A percentile compares a stretch with the other conserved stretches of the same genome.
phyloP scores from a whole-genome alignment of 2,329 filamentous ascomycete genomes.

The Exophiala calicioides region DNA sequence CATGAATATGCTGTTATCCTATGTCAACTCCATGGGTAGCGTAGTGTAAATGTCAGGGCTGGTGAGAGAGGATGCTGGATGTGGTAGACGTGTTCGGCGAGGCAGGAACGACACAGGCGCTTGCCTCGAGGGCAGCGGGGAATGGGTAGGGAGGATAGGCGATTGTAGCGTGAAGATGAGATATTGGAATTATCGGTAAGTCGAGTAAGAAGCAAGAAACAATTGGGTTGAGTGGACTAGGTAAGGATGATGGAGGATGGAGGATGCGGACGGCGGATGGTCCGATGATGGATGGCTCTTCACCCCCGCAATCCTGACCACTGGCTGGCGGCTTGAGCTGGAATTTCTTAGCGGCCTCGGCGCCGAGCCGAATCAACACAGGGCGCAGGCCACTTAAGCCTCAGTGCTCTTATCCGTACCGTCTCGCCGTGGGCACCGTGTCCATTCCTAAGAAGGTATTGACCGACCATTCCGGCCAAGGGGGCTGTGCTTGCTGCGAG shows the following conservation, averaged over 20 bases:
- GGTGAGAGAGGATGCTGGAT: slow-evolving; percentile 2
- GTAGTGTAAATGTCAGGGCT: slow-evolving; percentile 1
- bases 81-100: neutral
- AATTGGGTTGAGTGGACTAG: no score
- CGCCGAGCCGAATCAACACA: no score
- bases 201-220: no score
- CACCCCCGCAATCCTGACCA: slow-evolving; percentile 13
- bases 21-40: slow-evolving; percentile 21
- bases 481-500: no score
- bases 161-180: neutral
- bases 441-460: no score
- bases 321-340: no score
- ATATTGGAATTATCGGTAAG: no score
- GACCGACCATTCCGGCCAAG: no score
- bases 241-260: slow-evolving; percentile 4
- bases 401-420: no score
- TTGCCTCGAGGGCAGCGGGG: neutral
- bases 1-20: slow-evolving; percentile 12
- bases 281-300: neutral
- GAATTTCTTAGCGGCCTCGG: neutral
- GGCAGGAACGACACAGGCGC: neutral
- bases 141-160: neutral
- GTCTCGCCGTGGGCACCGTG: no score
- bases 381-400: no score
- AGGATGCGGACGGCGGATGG: neutral